A percentile compares a stretch with the other conserved stretches of the same genome.
Evolutionary conservation across 1,284 basidiomycete species (phyloP).

Genomic region (Phaffia rhodozyma): DNA sequence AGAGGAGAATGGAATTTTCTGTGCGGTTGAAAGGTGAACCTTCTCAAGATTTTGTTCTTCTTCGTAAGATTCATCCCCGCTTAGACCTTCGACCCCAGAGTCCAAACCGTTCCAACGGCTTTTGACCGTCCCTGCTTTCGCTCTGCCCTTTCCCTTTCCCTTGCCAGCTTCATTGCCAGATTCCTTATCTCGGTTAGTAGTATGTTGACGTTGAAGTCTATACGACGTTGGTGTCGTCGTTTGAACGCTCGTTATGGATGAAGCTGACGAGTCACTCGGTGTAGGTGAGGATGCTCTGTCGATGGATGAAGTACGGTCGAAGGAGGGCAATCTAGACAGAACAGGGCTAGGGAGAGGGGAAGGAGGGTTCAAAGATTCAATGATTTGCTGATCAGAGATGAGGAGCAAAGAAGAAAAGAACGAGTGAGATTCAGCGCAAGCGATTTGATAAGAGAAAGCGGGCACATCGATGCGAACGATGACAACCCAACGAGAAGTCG

Average conservation of each 20-base stretch:
- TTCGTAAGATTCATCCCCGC: too few relatives aligned
- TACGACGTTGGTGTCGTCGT: background rate
- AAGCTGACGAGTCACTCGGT: background rate
- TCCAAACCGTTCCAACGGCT: too few relatives aligned
- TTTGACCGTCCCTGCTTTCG: too few relatives aligned
- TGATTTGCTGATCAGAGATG: constrained; percentile 1
- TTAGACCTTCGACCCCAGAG: too few relatives aligned
- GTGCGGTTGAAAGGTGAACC: too few relatives aligned
- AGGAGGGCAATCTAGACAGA: background rate
- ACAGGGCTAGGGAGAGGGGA: background rate
- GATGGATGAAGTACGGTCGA: background rate
- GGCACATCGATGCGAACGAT: background rate
- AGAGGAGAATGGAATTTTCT: too few relatives aligned
- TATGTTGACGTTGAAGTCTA: background rate
- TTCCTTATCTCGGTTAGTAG: background rate
- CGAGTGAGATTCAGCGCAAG: background rate
- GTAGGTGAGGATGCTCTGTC: background rate
- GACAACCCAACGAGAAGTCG: too few relatives aligned
- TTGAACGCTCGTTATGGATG: background rate
- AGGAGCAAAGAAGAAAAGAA: background rate
- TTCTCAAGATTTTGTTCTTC: too few relatives aligned
- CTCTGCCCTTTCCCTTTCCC: background rate
- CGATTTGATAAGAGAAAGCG: background rate
- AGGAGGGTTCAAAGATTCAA: background rate
- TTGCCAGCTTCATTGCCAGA: background rate